Conservation (phyloP, 2,329 filamentous ascomycete species). For the Calonectria fujianensis region DNA sequence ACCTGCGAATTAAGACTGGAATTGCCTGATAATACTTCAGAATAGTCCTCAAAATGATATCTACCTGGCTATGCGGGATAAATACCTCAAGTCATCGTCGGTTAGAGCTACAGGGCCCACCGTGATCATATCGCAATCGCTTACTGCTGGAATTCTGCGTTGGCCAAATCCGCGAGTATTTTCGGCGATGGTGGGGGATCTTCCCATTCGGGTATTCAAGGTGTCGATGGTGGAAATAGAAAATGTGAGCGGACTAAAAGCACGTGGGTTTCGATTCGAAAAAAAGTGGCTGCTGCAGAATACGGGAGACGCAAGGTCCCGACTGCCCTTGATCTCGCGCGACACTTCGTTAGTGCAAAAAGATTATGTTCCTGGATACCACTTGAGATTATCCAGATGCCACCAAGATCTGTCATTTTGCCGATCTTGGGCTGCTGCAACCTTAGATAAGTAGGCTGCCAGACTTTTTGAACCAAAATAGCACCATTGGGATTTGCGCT, state of each 20-base stretch:
- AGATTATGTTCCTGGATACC: neutral
- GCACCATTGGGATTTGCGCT: neutral
- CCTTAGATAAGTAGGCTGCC: neutral
- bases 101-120: neutral
- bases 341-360: neutral
- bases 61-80: neutral
- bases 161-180: neutral
- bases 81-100: neutral
- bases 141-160: neutral
- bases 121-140: neutral
- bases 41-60: neutral
- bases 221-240: neutral
- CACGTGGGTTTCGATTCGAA: neutral
- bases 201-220: neutral
- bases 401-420: neutral
- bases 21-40: neutral
- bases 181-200: neutral
- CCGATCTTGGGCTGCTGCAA: neutral
- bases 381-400: neutral
- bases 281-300: neutral
- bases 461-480: neutral
- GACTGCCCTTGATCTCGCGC: neutral
- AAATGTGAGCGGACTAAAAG: neutral
- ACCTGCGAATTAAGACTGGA: too few species aligned
- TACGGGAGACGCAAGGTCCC: neutral